Conservation (phyloP, 495 filamentous ascomycete genomes). For the Penicillium pulvis region DNA sequence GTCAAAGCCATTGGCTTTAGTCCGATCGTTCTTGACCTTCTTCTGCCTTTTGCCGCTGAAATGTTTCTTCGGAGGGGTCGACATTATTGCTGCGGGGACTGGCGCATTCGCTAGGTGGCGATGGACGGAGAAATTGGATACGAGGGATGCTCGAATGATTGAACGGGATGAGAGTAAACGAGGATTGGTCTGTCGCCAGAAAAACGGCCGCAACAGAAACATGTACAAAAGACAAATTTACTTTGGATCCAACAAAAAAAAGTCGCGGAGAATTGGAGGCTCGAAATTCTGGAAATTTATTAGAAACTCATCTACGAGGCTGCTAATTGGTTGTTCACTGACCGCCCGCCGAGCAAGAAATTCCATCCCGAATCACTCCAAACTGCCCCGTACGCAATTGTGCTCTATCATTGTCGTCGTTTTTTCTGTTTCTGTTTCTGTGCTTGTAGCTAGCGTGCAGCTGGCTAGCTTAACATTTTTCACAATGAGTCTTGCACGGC, state of each 20-base stretch:
- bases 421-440: slow-evolving; percentile 17
- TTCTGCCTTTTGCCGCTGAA: slow-evolving; percentile 46
- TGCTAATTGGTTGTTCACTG: slow-evolving; percentile 27
- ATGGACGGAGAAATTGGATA: slow-evolving; percentile 4
- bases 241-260: slow-evolving; percentile 10
- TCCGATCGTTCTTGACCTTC: slow-evolving; percentile 41
- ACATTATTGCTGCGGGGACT: slow-evolving; percentile 32
- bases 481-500: slow-evolving; percentile 60
- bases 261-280: slow-evolving; percentile 12
- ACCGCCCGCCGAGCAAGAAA: slow-evolving; percentile 37
- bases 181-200: slow-evolving; percentile 16
- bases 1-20: slow-evolving; percentile 52
- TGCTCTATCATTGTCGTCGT: slow-evolving; percentile 18
- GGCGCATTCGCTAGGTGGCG: slow-evolving; percentile 23
- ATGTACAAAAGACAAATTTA: slow-evolving; percentile 17
- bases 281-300: slow-evolving; percentile 34
- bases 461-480: slow-evolving; percentile 26
- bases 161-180: not conserved
- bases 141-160: not conserved
- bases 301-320: slow-evolving; percentile 29
- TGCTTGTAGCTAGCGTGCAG: slow-evolving; percentile 29
- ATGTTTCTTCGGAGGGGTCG: slow-evolving; percentile 30
- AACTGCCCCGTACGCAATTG: slow-evolving; percentile 29
- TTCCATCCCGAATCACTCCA: slow-evolving; percentile 27
- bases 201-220: slow-evolving; percentile 24